Evolutionary conservation across 441 rosid genomes (phyloP), one percentile per base, ranked within the genome.

Genomic region (Kokia cookei): DNA sequence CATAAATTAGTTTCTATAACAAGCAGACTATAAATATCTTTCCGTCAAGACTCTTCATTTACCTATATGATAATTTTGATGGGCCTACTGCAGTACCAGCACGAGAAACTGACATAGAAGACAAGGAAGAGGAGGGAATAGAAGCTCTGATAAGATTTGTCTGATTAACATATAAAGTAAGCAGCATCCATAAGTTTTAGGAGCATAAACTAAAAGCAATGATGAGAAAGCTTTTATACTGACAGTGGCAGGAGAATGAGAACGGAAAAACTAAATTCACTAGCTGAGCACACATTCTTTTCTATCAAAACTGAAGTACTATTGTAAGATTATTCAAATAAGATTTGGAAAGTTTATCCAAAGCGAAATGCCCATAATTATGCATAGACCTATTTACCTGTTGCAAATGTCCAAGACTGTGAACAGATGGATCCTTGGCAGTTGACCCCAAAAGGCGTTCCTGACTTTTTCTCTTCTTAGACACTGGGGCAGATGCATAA

Each of bases 391-490:
- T 47, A 54, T 65, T 84, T 75, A 93, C 98, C 93, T 89, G 98
- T 71, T 80, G 97, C 76, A 84, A 88, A 73, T 87, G 92, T 67
- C 88, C 92, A 78, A 80, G 76, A 83, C 87, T 87, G 71, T 86
- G 88, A 62, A 79, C 50, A 71, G 96, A 82, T 55, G 84, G 80
- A 78, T 92, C 97, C 84, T 91, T 94, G 69, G 81, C 73, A 29
- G 86, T 63, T 68, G 86, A 77, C 71, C 87, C 93, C 77, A 92
- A 92, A 76, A 86, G 73, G 72, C 86, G 84, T 13, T 94, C 98
- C 81, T 85, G 96, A 78, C 92, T 87, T 85, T 94, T 96, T 88
- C 93, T 93, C 86, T 88, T 96, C 76, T 88, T 89, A 43, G 87
- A 78, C 69, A 87, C 79, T 35, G 97, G 95, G 3, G 91, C 82